Evolutionary conservation across 352 stramenopile genomes (phyloP), one percentile per base, ranked within the genome.

Genomic region (Phytophthora ohioensis): DNA sequence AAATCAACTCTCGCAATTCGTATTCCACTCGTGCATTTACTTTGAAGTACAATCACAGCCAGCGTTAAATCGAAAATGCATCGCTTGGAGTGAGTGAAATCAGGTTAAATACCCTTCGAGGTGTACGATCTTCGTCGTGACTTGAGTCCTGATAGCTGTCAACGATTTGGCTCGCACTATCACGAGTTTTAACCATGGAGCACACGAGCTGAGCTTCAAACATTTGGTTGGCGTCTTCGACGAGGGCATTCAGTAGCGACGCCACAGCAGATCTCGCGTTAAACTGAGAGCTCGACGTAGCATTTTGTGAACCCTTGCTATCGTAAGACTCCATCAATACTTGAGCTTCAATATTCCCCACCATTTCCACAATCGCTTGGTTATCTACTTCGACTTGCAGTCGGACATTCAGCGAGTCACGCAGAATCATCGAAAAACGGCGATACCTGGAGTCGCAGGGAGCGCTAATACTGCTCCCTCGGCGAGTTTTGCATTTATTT

Each of bases 271-370:
- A 73, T 4, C 57, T 31, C 2, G 66, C 52, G 55, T 82, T n/a
- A 21, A 76, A 79, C 4, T 58, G 60, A 56, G 17, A 17, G 17
- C 17, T 73, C 4, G 51, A 32, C 17, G 54, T 60, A 39, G 32
- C 15, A 48, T 42, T 32, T 17, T 17, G 42, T 60, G 48, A 17
- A 54, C 36, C 4, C n/a, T 63, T 63, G 56, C 31, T 51, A 10
- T 57, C 31, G 15, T 4, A 55, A 6, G 64, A 60, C 43, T 74
- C 48, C 3, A 82, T 57, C 27, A 90, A 64, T 42, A 72, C 35
- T 52, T 72, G 65, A 12, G 84, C 77, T n/a, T 80, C 56, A 42
- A 92, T 86, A 48, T 87, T 86, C 3, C 80, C 79, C 21, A 87
- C 57, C 11, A 92, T 71, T 54, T 79, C 65, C 35, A 75, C 56